These are phyloP conservation scores for Boletus edulis DNA, from an alignment of 768 basidiomycete species.

Conservation along the genomic window DNA sequence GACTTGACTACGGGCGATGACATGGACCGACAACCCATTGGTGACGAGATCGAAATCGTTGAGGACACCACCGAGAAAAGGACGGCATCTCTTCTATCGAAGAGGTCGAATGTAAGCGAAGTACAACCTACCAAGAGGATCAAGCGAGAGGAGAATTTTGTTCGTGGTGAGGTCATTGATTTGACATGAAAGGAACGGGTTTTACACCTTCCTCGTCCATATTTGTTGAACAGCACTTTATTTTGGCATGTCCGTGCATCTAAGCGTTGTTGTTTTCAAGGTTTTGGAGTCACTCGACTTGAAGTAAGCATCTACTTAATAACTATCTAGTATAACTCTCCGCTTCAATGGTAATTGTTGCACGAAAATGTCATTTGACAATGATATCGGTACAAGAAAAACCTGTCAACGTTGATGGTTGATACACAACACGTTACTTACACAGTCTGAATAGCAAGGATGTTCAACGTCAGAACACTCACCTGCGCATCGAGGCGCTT, in stretches of 20 bases:
- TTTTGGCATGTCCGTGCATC: neutral
- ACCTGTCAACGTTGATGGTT: too few relatives aligned
- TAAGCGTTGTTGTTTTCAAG: neutral
- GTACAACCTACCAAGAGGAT: conserved; percentile 23
- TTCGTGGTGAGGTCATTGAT: conserved; percentile 30
- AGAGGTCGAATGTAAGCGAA: conserved; percentile 1
- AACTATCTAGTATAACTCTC: too few relatives aligned
- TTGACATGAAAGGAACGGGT: conserved; percentile 22
- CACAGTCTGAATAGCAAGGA: neutral
- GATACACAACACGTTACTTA: too few relatives aligned
- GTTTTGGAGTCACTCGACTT: neutral
- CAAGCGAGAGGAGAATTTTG: conserved; percentile 21
- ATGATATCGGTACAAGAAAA: too few relatives aligned
- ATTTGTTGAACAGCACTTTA: neutral
- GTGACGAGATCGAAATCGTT: conserved; percentile 7
- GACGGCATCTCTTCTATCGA: neutral
- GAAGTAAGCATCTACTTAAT: too few relatives aligned
- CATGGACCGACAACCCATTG: conserved; percentile 10
- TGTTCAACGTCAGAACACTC: neutral
- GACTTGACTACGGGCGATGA: conserved; percentile 17
- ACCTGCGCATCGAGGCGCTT: neutral
- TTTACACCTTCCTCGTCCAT: neutral
- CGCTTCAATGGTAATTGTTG: neutral
- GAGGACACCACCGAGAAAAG: conserved; percentile 1
- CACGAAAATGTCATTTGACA: neutral